phyloP scores from a whole-genome alignment of 768 basidiomycete genomes.

The Hypholoma fasciculare region DNA sequence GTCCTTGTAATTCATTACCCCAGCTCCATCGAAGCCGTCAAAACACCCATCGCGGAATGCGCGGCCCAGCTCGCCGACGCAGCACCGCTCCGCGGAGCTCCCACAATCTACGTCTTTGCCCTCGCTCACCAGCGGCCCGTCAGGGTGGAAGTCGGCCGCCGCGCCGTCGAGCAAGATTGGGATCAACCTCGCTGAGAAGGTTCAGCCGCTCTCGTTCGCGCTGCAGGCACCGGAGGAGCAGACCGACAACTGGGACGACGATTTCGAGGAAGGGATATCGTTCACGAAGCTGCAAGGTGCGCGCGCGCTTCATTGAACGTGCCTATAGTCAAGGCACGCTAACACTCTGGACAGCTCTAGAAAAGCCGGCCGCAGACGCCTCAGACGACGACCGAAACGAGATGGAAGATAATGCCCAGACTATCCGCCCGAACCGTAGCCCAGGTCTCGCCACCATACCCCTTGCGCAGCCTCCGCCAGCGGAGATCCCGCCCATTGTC shows the following conservation, averaged over 20 bases:
- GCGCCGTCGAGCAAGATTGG: conserved; percentile 33
- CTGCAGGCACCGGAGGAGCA: conserved; percentile 80
- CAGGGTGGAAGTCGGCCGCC: conserved; percentile 35
- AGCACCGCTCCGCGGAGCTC: conserved; percentile 38
- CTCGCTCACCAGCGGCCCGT: conserved; percentile 26
- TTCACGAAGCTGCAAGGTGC: conserved; percentile 77
- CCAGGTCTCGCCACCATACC: conserved; percentile 56
- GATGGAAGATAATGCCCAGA: conserved; percentile 76
- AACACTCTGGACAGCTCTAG: conserved; percentile 46
- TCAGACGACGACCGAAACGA: conserved; percentile 56
- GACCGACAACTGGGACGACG: conserved; percentile 97
- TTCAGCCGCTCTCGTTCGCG: conserved; percentile 63
- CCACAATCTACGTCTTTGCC: conserved; percentile 29
- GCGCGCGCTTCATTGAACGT: conserved; percentile 7
- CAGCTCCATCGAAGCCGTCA: conserved; percentile 75
- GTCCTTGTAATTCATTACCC: not conserved
- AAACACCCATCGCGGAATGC: conserved; percentile 59
- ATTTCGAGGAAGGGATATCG: conserved; percentile 94
- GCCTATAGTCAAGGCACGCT: not conserved
- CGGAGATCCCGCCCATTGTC: conserved; percentile 64
- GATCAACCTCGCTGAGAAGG: conserved; percentile 49
- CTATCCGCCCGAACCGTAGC: conserved; percentile 76
- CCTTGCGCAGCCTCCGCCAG: conserved; percentile 60
- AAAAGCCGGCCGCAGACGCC: conserved; percentile 53
- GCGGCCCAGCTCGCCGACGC: conserved; percentile 44